Evolutionary conservation across 2,329 filamentous ascomycete species (phyloP), one percentile per base, ranked within the genome.

Genomic region (Fusarium sp.): DNA sequence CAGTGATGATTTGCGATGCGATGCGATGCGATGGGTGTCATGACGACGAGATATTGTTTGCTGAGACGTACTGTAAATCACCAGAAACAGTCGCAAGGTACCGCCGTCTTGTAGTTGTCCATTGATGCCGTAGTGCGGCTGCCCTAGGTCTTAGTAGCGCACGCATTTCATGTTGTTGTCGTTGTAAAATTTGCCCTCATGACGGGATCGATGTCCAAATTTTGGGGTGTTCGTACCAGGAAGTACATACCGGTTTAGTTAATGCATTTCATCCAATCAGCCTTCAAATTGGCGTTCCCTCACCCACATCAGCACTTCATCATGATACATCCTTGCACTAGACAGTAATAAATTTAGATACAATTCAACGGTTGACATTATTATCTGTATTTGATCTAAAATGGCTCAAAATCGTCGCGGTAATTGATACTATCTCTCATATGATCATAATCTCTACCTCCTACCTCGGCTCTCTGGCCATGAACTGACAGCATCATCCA

Each of bases 401-500:
- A 41, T 41, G 30, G 39, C 39, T 50, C 42, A n/a, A 39, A 68
- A 50, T 18, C 6, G 50, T 69, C 63, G 72, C 63, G 69, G 42
- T 50, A 48, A 42, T 64, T 50, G 30, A 64, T 66, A 61, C 15
- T 47, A 48, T 38, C 22, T 34, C 50, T 30, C n/a, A n/a, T 32
- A 20, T 44, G 22, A 7, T n/a, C 22, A 30, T n/a, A 1, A 32
- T 32, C n/a, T 56, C 38, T 62, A 82, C 54, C 78, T 72, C 64
- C 79, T 77, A 6, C 65, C 71, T 13, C 77, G 69, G 26, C 87
- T 86, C 76, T 96, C 94, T 7, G 95, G 94, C 96, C 96, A 98
- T 28, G 90, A 91, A 52, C 89, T 89, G 4, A 98, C 95, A 24
- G 93, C 93, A 83, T 97, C 94, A 73, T 97, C 94, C 30, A 98